Percentiles rank a stretch among this genome's conserved stretches.
Conservation (phyloP, 1,284 basidiomycete species). For the Quambalaria eucalypti region DNA sequence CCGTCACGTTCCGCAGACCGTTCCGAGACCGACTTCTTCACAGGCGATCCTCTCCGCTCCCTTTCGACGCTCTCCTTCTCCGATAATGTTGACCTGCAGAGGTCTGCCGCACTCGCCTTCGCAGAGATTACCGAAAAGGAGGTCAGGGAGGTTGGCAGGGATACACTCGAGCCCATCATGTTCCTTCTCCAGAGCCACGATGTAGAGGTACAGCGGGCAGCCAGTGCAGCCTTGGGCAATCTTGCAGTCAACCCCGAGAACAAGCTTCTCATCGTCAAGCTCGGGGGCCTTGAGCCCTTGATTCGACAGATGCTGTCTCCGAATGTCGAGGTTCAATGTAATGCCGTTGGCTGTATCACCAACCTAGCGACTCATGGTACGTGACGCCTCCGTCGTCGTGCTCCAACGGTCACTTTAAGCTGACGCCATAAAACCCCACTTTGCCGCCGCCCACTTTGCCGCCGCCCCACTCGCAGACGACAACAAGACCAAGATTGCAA, state of each 20-base stretch:
- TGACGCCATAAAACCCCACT: neutral
- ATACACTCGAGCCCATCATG: slow-evolving; percentile 95
- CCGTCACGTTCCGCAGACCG: slow-evolving; percentile 21
- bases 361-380: slow-evolving; percentile 94
- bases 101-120: slow-evolving; percentile 93
- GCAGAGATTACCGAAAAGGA: slow-evolving; percentile 99
- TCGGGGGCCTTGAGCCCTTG: slow-evolving; percentile 92
- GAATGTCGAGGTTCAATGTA: slow-evolving; percentile 99
- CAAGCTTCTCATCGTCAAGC: slow-evolving; percentile 95
- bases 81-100: slow-evolving; percentile 97
- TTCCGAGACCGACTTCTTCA: slow-evolving; percentile 47
- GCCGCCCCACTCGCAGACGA: slow-evolving; percentile 59
- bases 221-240: slow-evolving; percentile 96
- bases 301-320: slow-evolving; percentile 98
- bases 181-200: slow-evolving; percentile 96
- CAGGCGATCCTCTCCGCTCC: slow-evolving; percentile 70
- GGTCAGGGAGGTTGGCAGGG: slow-evolving; percentile 87
- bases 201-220: slow-evolving; percentile 95
- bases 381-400: too few relatives aligned
- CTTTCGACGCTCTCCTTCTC: slow-evolving; percentile 96
- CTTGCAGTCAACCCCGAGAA: slow-evolving; percentile 98
- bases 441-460: slow-evolving; percentile 1
- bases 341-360: slow-evolving; percentile 98
- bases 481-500: slow-evolving; percentile 99
- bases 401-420: too few relatives aligned